These are phyloP conservation scores for Vitis hybrid DNA, from an alignment of 177 flowering plant genomes.

Conservation along the genomic window DNA sequence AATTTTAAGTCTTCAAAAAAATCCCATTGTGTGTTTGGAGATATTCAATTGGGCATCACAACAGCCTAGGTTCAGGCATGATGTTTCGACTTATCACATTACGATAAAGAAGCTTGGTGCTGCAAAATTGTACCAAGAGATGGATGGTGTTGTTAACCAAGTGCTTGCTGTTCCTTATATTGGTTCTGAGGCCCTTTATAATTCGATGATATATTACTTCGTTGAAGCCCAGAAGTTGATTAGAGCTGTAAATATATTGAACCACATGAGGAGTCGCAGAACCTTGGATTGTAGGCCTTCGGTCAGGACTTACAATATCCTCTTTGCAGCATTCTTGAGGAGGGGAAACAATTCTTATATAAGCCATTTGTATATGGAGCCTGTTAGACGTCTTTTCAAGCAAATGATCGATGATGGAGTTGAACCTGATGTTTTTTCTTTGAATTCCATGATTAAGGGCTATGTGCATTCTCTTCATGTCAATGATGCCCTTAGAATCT, in stretches of 20 bases:
- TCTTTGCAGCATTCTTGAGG: conserved; percentile 67
- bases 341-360: conserved; percentile 62
- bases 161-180: conserved; percentile 57
- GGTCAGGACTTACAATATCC: conserved; percentile 68
- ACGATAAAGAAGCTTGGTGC: conserved; percentile 78
- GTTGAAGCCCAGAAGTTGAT: conserved; percentile 65
- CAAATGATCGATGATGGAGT: conserved; percentile 84
- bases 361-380: conserved; percentile 82
- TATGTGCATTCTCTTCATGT: conserved; percentile 80
- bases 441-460: conserved; percentile 89
- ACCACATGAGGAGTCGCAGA: conserved; percentile 61
- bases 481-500: conserved; percentile 85
- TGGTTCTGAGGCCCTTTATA: conserved; percentile 74
- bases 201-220: conserved; percentile 70
- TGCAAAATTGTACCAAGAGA: conserved; percentile 64
- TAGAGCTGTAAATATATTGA: conserved; percentile 69
- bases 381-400: conserved; percentile 65
- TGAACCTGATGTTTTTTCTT: conserved; percentile 76
- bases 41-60: conserved; percentile 84
- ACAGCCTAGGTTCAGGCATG: conserved; percentile 81
- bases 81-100: conserved; percentile 52
- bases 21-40: conserved; percentile 77
- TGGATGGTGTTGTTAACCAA: conserved; percentile 76
- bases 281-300: conserved; percentile 64
- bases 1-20: conserved; percentile 39